Evolutionary conservation across 148 eudicot genomes (phyloP), one percentile per base, ranked within the genome.

Genomic region (Agrostemma githago): DNA sequence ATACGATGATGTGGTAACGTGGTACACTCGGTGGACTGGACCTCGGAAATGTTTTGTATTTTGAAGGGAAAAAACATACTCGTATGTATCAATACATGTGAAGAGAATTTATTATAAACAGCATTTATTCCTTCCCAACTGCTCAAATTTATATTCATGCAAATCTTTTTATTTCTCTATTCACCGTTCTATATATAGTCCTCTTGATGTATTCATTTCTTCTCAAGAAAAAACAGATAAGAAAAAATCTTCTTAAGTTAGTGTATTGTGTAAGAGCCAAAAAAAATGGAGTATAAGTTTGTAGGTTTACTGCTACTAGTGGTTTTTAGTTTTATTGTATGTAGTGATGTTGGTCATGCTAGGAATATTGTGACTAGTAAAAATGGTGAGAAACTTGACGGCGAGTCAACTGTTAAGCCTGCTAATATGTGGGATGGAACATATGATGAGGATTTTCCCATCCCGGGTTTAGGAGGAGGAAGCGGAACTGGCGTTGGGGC

Each of bases 81-180:
- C n/a, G n/a, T n/a, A n/a, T n/a, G n/a, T n/a, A n/a, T n/a, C n/a
- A n/a, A 17, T 26, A 66, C 14, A 41, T 56, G 4, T 4, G n/a
- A 5, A 5, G 20, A 62, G 40, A 6, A 21, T 10, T 8, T 2
- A 3, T 2, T 38, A 38, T 68, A 17, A 26, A 37, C 2, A 68
- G 42, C 78, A 75, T 75, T 75, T 75, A 75, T 67, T 66, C 64
- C 48, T 15, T 40, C 57, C 19, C 79, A 76, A 76, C 79, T 3
- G 74, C 60, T 51, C 15, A 61, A 3, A 37, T 51, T 19, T 69
- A 46, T 61, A 20, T 37, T 46, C 68, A 69, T 76, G 79, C 79
- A 76, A 60, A 76, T 34, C 26, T 76, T 61, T 8, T 8, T 66
- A 17, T 26, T 26, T 68, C 66, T 69, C 59, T 46, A 8, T 46